phyloP scores from a whole-genome alignment of 2,329 filamentous ascomycete genomes.

The Cytospora leucostoma region DNA sequence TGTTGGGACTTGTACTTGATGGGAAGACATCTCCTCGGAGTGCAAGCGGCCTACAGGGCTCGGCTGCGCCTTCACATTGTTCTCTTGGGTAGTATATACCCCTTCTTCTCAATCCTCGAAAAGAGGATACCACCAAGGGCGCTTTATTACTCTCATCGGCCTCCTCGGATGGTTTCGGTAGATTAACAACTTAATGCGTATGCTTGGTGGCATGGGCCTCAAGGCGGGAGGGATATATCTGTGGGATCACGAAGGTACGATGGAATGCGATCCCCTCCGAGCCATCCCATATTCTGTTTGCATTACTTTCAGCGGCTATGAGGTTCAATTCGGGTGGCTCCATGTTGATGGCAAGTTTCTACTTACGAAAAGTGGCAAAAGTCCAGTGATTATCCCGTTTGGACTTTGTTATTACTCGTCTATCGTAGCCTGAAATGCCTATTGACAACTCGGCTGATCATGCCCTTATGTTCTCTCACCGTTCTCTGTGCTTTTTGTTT shows the following conservation, averaged over 20 bases:
- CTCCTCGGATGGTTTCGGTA: not conserved
- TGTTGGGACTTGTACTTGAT: not conserved
- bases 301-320: not conserved
- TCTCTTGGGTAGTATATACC: not conserved
- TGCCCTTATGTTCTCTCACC: not conserved
- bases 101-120: not conserved
- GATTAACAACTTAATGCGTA: not conserved
- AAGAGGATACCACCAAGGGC: not conserved
- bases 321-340: no score
- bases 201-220: not conserved
- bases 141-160: not conserved
- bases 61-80: no score
- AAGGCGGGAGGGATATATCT: not conserved
- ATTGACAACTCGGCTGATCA: no score
- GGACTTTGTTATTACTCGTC: no score
- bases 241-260: not conserved
- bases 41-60: not conserved
- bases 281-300: not conserved
- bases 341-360: no score
- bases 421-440: no score
- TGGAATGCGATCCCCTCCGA: not conserved
- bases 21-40: not conserved
- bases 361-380: no score
- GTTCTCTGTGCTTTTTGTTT: not conserved
- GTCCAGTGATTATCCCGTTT: no score